Base-by-base conservation (phyloP, 495 filamentous ascomycete genomes). In the Chlorociboria aeruginascens region DNA sequence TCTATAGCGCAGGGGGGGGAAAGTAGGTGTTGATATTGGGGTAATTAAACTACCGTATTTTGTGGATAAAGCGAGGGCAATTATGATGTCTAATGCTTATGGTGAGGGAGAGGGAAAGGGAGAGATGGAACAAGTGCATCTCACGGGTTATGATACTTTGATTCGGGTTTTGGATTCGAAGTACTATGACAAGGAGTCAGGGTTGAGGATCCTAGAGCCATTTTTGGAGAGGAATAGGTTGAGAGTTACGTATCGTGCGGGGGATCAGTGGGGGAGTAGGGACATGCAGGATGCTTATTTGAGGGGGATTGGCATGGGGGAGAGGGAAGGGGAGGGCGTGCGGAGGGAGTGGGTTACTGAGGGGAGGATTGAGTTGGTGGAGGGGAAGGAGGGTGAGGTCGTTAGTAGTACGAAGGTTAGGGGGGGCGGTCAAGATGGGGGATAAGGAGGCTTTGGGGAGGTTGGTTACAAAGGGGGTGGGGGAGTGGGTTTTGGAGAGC, bases 111-210 rank as follows among this genome's bases (percentile, higher is more conserved):
- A 70, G 8, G 86, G 82, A 53, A 59, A 68, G 0, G 37, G 57
- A 6, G 52, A 63, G 8, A 61, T 61, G 13, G 72, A 79, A 50
- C 86, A 93, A 57, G 68, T 89, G 14, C 86, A 92, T 65, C 73
- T 98, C 13, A 80, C 78, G 0, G 90, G 90, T 30, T 96, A 78
- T 57, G 90, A 98, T 65, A 95, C 90, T 0, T 59, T 96, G 30
- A 80, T 86, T 14, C 79, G 90, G 25, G 80, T 96, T 44, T 78
- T 95, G 58, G 69, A 87, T 50, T 64, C 82, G 0, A 90, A 85
- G 58, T 97, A 97, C 62, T 98, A 98, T 60, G 71, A 76, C 1
- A 73, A 69, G 0, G 59, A 66, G 0, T 62, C 75, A 54, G 70
- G 62, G 0, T 64, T 83, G 6, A 64, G 68, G 11, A 71, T 76